phyloP scores from a whole-genome alignment of 2,329 filamentous ascomycete species.

The Botryotinia narcissicola region DNA sequence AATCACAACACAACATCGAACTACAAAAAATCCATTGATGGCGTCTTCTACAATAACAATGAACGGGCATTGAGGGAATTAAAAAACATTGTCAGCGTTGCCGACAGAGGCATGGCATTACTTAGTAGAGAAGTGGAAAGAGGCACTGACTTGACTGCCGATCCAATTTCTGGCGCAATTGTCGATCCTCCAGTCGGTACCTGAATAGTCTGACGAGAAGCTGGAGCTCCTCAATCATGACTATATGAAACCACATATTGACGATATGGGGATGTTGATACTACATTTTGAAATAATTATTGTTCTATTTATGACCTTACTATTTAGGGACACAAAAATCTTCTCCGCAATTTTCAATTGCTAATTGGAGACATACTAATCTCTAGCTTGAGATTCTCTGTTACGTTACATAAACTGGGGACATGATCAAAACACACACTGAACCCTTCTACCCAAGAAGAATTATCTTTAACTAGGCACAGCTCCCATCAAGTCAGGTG shows the following conservation, averaged over 20 bases:
- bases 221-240: not conserved
- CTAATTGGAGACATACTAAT: not conserved
- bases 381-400: not conserved
- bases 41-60: slow-evolving; percentile 38
- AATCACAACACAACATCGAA: slow-evolving; percentile 36
- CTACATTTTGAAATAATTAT: not conserved
- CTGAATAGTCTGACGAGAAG: not conserved
- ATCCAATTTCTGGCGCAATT: not conserved
- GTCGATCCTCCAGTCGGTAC: not conserved
- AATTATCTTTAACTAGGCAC: not conserved
- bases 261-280: not conserved
- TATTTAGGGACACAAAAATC: not conserved
- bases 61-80: slow-evolving; percentile 35
- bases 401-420: not conserved
- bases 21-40: slow-evolving; percentile 37
- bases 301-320: not conserved
- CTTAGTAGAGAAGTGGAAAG: slow-evolving; percentile 28
- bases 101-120: slow-evolving; percentile 37
- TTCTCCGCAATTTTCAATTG: not conserved
- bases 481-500: not conserved
- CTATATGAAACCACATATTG: not conserved
- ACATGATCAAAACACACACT: not conserved
- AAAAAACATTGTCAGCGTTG: slow-evolving; percentile 36
- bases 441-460: not conserved
- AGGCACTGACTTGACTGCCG: not conserved